Evolutionary conservation across 2,329 filamentous ascomycete genomes (phyloP).

Genomic region (Alternaria alternata): DNA sequence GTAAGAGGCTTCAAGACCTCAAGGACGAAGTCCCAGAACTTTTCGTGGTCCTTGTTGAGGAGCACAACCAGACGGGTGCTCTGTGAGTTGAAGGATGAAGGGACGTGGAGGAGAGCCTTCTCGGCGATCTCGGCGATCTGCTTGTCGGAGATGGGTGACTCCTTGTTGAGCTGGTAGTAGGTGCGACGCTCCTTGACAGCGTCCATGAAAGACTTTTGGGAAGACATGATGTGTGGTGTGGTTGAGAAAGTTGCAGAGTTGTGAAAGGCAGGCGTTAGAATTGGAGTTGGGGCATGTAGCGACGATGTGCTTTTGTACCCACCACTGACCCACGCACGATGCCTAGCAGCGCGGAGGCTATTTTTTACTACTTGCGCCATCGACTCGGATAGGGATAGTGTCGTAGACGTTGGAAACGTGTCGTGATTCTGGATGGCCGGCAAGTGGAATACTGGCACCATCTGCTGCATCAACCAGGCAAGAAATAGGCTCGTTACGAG

Average conservation of each 20-base stretch:
- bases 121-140: slow-evolving; percentile 70
- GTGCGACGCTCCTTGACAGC: slow-evolving; percentile 73
- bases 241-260: slow-evolving; percentile 22
- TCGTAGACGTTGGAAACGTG: slow-evolving; percentile 19
- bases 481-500: slow-evolving; percentile 39
- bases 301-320: slow-evolving; percentile 28
- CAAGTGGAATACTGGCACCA: slow-evolving; percentile 28
- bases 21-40: slow-evolving; percentile 80
- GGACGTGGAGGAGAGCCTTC: slow-evolving; percentile 70
- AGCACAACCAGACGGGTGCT: slow-evolving; percentile 80
- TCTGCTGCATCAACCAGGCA: slow-evolving; percentile 34
- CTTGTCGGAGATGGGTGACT: slow-evolving; percentile 64
- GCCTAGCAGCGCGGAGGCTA: slow-evolving; percentile 41
- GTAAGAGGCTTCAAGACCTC: slow-evolving; percentile 74
- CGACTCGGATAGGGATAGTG: slow-evolving; percentile 19
- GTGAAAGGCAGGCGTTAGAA: slow-evolving; percentile 9
- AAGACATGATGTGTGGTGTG: slow-evolving; percentile 48
- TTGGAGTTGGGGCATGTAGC: slow-evolving; percentile 13
- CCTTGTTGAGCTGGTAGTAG: slow-evolving; percentile 72
- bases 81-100: slow-evolving; percentile 90
- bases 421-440: slow-evolving; percentile 15
- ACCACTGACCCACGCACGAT: slow-evolving; percentile 23
- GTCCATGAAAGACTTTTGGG: slow-evolving; percentile 63
- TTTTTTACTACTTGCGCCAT: slow-evolving; percentile 47
- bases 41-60: slow-evolving; percentile 82